Evolutionary conservation across 2,329 filamentous ascomycete genomes (phyloP), one percentile per base, ranked within the genome.

Genomic region (Pseudocercospora macadamiae): DNA sequence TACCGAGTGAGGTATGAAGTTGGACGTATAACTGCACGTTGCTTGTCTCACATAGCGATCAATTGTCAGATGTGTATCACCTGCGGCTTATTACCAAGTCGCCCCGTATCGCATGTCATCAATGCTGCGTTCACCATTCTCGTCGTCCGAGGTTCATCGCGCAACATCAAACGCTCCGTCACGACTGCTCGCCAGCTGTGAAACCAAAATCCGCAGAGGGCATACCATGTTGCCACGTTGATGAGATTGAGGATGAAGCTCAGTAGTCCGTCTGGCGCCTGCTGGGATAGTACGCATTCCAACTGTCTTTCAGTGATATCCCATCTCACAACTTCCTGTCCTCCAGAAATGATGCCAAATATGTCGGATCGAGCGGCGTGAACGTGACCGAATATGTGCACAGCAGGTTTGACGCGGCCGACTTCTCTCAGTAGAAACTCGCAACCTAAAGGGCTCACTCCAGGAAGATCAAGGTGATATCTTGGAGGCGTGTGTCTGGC

Each of bases 361-460:
- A 59, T 47, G 54, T 71, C 69, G 25, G 59, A 66, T 37, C 63
- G 62, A 3, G 86, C 89, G 69, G 83, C 89, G 76, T 96, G 92
- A 21, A 93, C 83, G 74, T 96, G 92, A 1, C 91, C 92, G 72
- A 95, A 96, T 48, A 96, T 83, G 73, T 96, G 91, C 12, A 96
- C 77, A 10, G 79, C 79, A 0, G 92, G 92, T 62, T 84, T 86
- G 9, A 91, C 85, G 32, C 89, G 84, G 86, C 89, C 90, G 16
- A 89, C 74, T 69, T 96, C 91, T 12, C 80, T 75, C 4, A 93
- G 80, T 4, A 96, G 81, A 26, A 64, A 61, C 30, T 86, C 83
- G 64, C 89, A 93, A 55, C 90, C 91, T 44, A 91, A 77, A 2
- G 82, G 85, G 12, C 51, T 19, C 28, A 63, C 60, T 73, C 79